phyloP scores from a whole-genome alignment of 2,329 filamentous ascomycete genomes.

The Colletotrichum aenigma region DNA sequence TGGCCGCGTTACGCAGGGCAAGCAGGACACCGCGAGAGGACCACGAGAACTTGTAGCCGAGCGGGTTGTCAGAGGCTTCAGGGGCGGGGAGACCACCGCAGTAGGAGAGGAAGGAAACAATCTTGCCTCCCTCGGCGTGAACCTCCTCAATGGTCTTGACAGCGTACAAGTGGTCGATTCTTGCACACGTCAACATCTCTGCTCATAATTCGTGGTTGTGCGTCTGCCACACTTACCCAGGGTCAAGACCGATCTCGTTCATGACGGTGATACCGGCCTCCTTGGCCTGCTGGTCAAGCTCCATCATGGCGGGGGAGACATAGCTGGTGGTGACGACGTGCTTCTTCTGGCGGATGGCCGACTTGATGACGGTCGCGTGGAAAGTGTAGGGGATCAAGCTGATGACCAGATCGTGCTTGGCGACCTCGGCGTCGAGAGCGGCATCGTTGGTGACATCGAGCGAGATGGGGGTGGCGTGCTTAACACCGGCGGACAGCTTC shows the following conservation, averaged over 20 bases:
- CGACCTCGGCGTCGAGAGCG: conserved; percentile 81
- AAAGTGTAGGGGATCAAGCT: conserved; percentile 89
- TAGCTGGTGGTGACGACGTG: conserved; percentile 96
- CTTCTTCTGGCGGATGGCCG: conserved; percentile 92
- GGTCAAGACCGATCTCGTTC: conserved; percentile 85
- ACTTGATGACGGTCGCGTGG: conserved; percentile 90
- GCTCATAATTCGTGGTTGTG: not conserved
- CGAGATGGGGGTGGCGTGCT: conserved; percentile 76
- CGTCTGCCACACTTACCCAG: not conserved
- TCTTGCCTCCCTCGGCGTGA: conserved; percentile 86
- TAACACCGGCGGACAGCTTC: conserved; percentile 73
- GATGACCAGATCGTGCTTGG: conserved; percentile 80
- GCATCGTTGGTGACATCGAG: conserved; percentile 81
- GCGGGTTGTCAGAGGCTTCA: conserved; percentile 83
- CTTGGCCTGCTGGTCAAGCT: conserved; percentile 82
- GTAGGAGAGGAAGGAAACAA: conserved; percentile 80
- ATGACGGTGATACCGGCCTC: conserved; percentile 94
- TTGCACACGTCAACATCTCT: not conserved
- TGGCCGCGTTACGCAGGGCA: conserved; percentile 84
- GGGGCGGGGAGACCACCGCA: conserved; percentile 79
- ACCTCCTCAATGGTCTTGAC: conserved; percentile 88
- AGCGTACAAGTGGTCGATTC: conserved; percentile 76
- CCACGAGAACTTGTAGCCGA: conserved; percentile 92
- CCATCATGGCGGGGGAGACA: conserved; percentile 89
- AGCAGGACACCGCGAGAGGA: conserved; percentile 84